Evolutionary conservation across 208 protist genomes (phyloP).

Genomic region (Leishmania tropica): DNA sequence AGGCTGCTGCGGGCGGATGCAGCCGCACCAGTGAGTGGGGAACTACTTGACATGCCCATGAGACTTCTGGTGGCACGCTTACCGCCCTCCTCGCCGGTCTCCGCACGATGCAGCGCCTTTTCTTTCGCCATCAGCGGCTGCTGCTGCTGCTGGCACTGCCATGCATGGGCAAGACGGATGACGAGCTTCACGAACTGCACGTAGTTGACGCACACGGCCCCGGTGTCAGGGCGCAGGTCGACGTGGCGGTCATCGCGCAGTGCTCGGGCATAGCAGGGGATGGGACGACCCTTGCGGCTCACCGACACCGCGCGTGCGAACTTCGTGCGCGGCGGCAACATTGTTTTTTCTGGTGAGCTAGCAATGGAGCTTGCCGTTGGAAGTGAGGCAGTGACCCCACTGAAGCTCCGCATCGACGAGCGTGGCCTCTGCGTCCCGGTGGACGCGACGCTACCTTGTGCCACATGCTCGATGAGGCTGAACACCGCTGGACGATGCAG

Average conservation of each 20-base stretch:
- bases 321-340: not conserved
- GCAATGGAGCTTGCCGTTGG: not conserved
- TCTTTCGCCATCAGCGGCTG: not conserved
- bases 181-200: conserved; percentile 72
- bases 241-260: conserved; percentile 58
- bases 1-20: not conserved
- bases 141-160: conserved; percentile 50
- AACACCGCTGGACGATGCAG: conserved; percentile 67
- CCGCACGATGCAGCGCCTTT: conserved; percentile 6
- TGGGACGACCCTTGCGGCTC: conserved; percentile 21
- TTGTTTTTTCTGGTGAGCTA: not conserved
- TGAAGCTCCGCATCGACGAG: not conserved
- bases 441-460: conserved; percentile 19
- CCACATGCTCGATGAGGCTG: conserved; percentile 62
- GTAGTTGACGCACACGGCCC: conserved; percentile 55
- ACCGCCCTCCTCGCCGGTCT: not conserved
- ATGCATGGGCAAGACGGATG: conserved; percentile 67
- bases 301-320: conserved; percentile 10
- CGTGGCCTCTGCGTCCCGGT: not conserved
- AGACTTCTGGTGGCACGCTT: not conserved
- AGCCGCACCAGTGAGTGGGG: not conserved
- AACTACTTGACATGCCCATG: not conserved
- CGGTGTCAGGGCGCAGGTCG: conserved; percentile 56
- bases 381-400: not conserved
- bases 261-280: conserved; percentile 42